phyloP scores from a whole-genome alignment of 2,329 filamentous ascomycete genomes.

The Ascochyta lentis region DNA sequence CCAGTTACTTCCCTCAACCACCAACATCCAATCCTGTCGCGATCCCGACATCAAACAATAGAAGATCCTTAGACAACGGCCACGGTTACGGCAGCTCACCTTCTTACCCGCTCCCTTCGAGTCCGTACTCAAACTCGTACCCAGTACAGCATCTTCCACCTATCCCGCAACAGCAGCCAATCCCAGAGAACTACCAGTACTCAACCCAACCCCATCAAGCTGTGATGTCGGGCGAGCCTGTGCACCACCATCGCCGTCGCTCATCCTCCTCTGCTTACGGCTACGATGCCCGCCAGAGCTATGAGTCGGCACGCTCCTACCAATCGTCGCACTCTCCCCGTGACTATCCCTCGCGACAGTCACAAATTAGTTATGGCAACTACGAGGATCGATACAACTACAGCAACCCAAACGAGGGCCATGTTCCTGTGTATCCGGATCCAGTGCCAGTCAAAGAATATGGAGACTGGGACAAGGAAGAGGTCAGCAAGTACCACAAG shows the following conservation, averaged over 20 bases:
- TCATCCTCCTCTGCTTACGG: constrained; percentile 8
- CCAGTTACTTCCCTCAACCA: constrained; percentile 16
- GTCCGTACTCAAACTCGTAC: constrained; percentile 3
- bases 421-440: not conserved
- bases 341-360: not conserved
- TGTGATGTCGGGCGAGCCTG: not conserved
- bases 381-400: not conserved
- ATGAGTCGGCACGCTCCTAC: constrained; percentile 9
- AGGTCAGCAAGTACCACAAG: constrained; percentile 23
- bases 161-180: constrained; percentile 18
- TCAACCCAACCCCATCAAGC: not conserved
- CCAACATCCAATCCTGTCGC: constrained; percentile 7
- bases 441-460: not conserved
- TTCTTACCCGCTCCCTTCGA: not conserved
- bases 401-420: not conserved
- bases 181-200: constrained; percentile 2
- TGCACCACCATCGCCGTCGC: constrained; percentile 3
- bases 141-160: constrained; percentile 12
- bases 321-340: constrained; percentile 1
- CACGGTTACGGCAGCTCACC: constrained; percentile 4
- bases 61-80: constrained; percentile 1
- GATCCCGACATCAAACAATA: constrained; percentile 5
- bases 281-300: constrained; percentile 3
- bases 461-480: constrained; percentile 22
- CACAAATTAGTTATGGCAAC: not conserved